A percentile compares a stretch with the other conserved stretches of the same genome.
These are phyloP conservation scores for Bruguiera sexangula DNA, from an alignment of 345 rosid genomes.

Conservation along the genomic window DNA sequence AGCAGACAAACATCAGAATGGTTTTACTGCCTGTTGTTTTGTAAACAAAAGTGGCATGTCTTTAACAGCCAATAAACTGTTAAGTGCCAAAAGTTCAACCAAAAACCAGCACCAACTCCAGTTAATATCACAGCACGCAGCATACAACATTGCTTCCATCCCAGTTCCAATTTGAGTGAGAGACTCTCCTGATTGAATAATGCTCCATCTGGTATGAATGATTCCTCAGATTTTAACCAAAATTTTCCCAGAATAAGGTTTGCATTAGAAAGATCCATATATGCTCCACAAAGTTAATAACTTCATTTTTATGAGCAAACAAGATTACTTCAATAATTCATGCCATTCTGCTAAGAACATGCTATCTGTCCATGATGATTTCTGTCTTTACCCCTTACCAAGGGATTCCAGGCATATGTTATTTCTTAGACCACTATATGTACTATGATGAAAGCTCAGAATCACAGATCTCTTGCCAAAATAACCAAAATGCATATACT, in stretches of 20 bases:
- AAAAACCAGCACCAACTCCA: neutral
- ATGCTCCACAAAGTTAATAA: neutral
- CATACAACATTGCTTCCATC: neutral
- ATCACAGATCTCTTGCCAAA: conserved; percentile 1
- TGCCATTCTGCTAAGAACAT: neutral
- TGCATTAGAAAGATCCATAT: neutral
- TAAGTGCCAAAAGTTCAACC: neutral
- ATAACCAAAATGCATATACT: neutral
- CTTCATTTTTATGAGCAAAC: neutral
- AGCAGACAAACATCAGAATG: too few species aligned
- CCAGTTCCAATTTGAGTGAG: conserved; percentile 1
- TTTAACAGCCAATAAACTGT: neutral
- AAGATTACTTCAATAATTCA: neutral
- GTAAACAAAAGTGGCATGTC: neutral
- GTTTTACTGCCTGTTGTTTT: neutral
- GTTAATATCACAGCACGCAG: neutral
- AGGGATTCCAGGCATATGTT: conserved; percentile 1
- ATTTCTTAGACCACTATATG: conserved; percentile 10
- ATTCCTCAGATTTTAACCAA: neutral
- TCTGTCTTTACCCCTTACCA: neutral
- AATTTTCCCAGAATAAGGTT: too few species aligned
- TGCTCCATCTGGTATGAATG: neutral
- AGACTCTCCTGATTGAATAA: neutral
- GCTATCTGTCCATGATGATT: neutral
- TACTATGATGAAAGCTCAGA: neutral